Evolutionary conservation across 2,329 filamentous ascomycete species (phyloP), one percentile per base, ranked within the genome.

Genomic region (Colletotrichum neosansevieriae): DNA sequence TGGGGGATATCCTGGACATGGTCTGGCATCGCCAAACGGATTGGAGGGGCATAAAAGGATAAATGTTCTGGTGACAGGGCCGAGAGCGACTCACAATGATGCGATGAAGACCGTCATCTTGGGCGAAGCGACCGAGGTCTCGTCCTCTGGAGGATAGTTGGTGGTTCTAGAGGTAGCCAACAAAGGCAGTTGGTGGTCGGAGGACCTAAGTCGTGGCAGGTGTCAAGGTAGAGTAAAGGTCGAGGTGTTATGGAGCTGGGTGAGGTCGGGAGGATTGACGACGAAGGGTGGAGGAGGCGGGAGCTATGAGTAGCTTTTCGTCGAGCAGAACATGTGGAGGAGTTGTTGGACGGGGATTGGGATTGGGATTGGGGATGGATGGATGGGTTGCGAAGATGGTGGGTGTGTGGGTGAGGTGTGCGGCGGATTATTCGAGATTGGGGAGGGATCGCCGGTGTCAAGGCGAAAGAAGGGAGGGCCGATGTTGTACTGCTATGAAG

Each of bases 21-120:
- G 17, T 36, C 19, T 32, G 17, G 2, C n/a, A 24, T 21, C 19
- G 54, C 42, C 6, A n/a, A 34, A 24, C 58, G 19, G 53, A 24
- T 13, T 42, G 42, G 58, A 47, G 24, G 64, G 44, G 60, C n/a
- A 59, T 58, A 51, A 59, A 29, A 62, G 51, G 50, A 15, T 42
- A n/a, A 19, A 54, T 15, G 60, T 36, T 47, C 40, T 38, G 59
- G 61, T 15, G 44, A 19, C 71, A 59, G 42, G 47, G 21, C 17
- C 60, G 53, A 53, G 56, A 58, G 53, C 40, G 6, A 78, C 82
- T 79, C 78, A 84, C 81, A 84, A 75, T n/a, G 82, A 84, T 68
- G 81, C 83, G 69, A 86, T 79, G 70, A 86, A 86, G 72, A 85
- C 80, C 12, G 83, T 86, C 83, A 85, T 85, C 70, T 56, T 80